Conservation (phyloP, 2,329 filamentous ascomycete species). For the Neopestalotiopsis sp. region DNA sequence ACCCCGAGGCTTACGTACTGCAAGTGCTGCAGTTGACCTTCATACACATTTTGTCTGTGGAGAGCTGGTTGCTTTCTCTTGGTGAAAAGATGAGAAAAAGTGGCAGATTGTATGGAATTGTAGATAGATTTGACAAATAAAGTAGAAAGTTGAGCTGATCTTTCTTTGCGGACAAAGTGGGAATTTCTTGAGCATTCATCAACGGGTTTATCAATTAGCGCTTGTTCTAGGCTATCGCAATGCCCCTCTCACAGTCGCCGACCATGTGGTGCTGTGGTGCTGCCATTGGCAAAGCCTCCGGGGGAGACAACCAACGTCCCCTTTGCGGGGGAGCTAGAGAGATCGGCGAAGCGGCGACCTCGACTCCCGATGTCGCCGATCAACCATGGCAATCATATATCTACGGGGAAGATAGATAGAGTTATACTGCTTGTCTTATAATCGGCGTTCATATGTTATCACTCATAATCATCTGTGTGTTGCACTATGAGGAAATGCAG, state of each 20-base stretch:
- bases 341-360: constrained; percentile 1
- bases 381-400: not conserved
- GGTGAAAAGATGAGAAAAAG: not conserved
- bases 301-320: not conserved
- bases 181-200: no score
- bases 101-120: not conserved
- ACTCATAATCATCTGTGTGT: no score
- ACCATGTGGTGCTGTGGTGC: not conserved
- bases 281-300: not conserved
- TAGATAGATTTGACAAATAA: not conserved
- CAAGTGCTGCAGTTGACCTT: constrained; percentile 66
- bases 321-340: not conserved
- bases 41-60: constrained; percentile 61
- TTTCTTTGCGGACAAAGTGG: not conserved
- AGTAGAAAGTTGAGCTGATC: not conserved
- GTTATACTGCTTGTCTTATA: no score
- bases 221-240: not conserved
- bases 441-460: no score
- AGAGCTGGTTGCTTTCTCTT: not conserved
- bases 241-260: not conserved
- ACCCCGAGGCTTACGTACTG: constrained; percentile 50
- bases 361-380: constrained; percentile 11
- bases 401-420: no score
- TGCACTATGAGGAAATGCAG: no score
- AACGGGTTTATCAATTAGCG: not conserved